phyloP scores from a whole-genome alignment of 192 early-diverging fungal genomes.

The Coemansia sp. region DNA sequence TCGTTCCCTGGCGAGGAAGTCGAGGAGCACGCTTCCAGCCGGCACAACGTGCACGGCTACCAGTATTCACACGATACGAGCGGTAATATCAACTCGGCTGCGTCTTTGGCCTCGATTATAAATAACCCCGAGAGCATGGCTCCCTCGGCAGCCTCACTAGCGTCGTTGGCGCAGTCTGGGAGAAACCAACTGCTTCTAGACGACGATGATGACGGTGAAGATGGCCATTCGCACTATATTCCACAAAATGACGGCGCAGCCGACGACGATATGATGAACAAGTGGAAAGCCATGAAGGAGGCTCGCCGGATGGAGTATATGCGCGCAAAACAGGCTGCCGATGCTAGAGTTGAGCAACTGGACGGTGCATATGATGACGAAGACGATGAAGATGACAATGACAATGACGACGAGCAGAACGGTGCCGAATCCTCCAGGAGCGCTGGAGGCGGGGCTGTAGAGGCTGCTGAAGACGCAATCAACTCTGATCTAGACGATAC shows the following conservation, averaged over 20 bases:
- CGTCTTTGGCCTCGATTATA: conserved; percentile 51
- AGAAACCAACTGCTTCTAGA: conserved; percentile 36
- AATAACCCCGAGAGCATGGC: conserved; percentile 42
- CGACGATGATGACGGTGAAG: conserved; percentile 31
- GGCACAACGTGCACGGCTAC: conserved; percentile 5
- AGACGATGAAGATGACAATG: conserved; percentile 32
- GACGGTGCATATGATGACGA: conserved; percentile 47
- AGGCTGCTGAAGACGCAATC: conserved; percentile 59
- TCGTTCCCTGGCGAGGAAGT: conserved; percentile 49
- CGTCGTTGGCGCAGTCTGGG: conserved; percentile 51
- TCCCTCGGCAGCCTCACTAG: conserved; percentile 52
- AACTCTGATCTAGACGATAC: conserved; percentile 76
- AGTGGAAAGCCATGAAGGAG: conserved; percentile 23
- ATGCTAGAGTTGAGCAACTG: conserved; percentile 20
- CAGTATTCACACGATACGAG: conserved; percentile 2
- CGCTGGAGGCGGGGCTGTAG: conserved; percentile 1
- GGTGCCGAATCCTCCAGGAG: conserved; percentile 34
- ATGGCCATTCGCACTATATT: conserved; percentile 29
- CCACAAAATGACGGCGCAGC: conserved; percentile 62
- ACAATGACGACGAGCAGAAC: conserved; percentile 8
- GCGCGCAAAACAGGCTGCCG: conserved; percentile 1
- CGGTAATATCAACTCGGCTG: conserved; percentile 44
- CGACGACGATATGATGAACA: conserved; percentile 30
- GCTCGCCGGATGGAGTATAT: conserved; percentile 14
- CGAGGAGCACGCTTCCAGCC: neutral